phyloP scores from a whole-genome alignment of 1,284 basidiomycete species.

The Trichosporon faecale region DNA sequence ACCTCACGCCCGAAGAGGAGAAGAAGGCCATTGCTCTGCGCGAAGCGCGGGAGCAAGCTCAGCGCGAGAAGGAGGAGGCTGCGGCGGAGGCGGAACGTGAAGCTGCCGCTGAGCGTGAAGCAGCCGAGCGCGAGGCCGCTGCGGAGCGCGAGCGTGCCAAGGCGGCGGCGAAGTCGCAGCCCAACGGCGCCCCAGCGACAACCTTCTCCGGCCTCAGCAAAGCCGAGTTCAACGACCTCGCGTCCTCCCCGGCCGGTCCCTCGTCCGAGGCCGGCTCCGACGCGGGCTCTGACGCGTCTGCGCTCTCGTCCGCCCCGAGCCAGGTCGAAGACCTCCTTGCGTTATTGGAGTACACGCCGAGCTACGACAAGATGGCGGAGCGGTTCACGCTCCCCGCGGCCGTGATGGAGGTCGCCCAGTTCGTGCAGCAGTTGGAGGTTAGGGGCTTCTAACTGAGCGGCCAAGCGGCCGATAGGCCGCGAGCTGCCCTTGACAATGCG shows the following conservation, averaged over 20 bases:
- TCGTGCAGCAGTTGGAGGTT: not conserved
- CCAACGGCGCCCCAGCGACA: not conserved
- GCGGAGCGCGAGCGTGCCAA: conserved; percentile 31
- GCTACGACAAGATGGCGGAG: conserved; percentile 6
- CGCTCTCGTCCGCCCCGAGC: not conserved
- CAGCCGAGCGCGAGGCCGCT: conserved; percentile 43
- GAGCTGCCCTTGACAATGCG: too few relatives aligned
- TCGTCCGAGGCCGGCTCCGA: not conserved
- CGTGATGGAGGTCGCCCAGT: not conserved
- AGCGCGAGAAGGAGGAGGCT: conserved; percentile 37
- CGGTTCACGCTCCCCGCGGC: not conserved
- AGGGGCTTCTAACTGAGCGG: not conserved
- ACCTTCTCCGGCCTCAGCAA: not conserved
- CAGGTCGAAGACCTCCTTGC: conserved; percentile 4
- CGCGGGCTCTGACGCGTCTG: not conserved
- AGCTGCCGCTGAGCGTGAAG: too few relatives aligned
- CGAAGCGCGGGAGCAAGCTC: conserved; percentile 44
- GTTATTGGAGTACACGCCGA: not conserved
- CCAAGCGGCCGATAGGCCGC: too few relatives aligned
- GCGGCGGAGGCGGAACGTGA: not conserved
- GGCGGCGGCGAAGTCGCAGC: too few relatives aligned
- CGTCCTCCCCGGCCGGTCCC: not conserved
- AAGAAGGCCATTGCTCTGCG: conserved; percentile 47
- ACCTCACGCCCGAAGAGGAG: not conserved
- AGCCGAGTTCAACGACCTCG: not conserved